These are phyloP conservation scores for Pyrenula massariospora DNA, from an alignment of 495 filamentous ascomycete genomes.

Conservation along the genomic window DNA sequence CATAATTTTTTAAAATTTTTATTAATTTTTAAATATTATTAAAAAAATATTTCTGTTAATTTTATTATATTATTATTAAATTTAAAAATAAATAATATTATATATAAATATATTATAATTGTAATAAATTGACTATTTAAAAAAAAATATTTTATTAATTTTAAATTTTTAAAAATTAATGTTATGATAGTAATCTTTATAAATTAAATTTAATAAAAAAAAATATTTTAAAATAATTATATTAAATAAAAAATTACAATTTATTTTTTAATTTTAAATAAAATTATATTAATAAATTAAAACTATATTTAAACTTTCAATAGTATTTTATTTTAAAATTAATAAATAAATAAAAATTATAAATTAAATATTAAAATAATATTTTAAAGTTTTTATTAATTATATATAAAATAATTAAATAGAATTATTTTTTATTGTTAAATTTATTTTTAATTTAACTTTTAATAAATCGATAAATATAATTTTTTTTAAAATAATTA, in stretches of 20 bases:
- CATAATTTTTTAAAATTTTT: conserved; percentile 1
- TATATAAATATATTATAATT: background rate
- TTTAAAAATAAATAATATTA: background rate
- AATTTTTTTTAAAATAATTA: background rate
- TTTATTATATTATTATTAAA: conserved; percentile 3
- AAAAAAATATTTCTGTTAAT: conserved; percentile 4
- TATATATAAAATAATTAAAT: background rate
- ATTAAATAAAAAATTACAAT: background rate
- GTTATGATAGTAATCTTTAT: background rate
- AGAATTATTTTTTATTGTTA: background rate
- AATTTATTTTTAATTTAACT: background rate
- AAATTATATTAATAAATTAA: background rate
- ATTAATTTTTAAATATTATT: background rate
- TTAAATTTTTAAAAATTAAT: background rate
- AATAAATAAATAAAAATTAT: background rate
- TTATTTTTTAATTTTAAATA: background rate
- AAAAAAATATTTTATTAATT: background rate
- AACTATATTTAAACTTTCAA: background rate
- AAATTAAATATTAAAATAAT: background rate
- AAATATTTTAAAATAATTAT: background rate
- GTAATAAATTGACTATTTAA: background rate
- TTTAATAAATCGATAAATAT: background rate
- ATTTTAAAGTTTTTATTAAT: background rate
- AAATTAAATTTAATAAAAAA: background rate
- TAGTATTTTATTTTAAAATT: background rate